phyloP scores from a whole-genome alignment of 2,329 filamentous ascomycete genomes.

The Xylaria sp. region DNA sequence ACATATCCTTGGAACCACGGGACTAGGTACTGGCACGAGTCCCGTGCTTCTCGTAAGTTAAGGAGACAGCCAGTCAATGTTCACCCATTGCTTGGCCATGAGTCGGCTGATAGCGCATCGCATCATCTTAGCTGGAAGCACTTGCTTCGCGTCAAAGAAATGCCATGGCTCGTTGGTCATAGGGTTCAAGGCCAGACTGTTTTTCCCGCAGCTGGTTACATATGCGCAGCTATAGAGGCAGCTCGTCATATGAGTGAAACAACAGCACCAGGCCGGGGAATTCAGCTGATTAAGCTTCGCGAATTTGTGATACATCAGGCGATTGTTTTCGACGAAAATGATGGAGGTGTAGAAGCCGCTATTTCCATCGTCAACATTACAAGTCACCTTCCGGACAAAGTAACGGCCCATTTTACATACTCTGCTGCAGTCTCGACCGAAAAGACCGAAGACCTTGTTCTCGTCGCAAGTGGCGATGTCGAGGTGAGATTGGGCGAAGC shows the following conservation, averaged over 20 bases:
- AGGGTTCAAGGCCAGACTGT: conserved; percentile 34
- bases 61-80: background rate
- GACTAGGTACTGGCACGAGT: conserved; percentile 31
- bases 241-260: conserved; percentile 8
- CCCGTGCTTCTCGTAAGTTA: conserved; percentile 9
- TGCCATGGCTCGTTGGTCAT: conserved; percentile 38
- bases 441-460: background rate
- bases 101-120: conserved; percentile 9
- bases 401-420: conserved; percentile 17
- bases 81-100: conserved; percentile 35
- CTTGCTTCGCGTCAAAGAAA: conserved; percentile 20
- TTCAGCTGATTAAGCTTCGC: conserved; percentile 33
- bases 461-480: conserved; percentile 4
- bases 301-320: conserved; percentile 39
- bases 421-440: conserved; percentile 4
- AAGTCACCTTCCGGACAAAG: background rate
- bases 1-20: background rate
- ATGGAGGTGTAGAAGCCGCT: conserved; percentile 29
- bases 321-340: conserved; percentile 28
- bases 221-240: conserved; percentile 36
- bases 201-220: conserved; percentile 40
- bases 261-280: background rate
- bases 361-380: conserved; percentile 20
- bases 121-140: conserved; percentile 34
- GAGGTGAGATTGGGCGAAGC: background rate